Percentiles rank a stretch among this genome's conserved stretches.
These are phyloP conservation scores for Globisporangium perplexum DNA, from an alignment of 352 stramenopile genomes.

Conservation along the genomic window DNA sequence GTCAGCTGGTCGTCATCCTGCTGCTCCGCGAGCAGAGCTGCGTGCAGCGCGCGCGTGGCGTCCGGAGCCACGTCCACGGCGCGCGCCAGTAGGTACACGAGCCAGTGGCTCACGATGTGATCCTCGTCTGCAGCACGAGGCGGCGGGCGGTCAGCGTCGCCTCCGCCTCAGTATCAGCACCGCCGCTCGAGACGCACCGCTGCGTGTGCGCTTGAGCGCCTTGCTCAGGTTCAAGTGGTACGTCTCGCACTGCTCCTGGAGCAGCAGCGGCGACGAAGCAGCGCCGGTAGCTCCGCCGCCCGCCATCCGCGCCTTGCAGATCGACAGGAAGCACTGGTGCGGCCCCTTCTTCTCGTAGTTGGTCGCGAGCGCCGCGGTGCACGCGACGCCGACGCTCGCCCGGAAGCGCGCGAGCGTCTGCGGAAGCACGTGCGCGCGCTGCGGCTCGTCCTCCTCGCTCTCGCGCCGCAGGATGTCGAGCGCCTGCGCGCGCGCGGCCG, in stretches of 20 bases:
- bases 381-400: constrained; percentile 50
- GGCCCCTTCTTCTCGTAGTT: constrained; percentile 52
- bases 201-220: constrained; percentile 33
- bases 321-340: constrained; percentile 67
- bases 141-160: neutral
- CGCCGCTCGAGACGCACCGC: neutral
- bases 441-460: constrained; percentile 16
- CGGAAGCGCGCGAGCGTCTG: constrained; percentile 29
- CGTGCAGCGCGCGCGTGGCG: constrained; percentile 20
- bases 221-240: constrained; percentile 72
- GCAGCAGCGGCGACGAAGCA: constrained; percentile 1
- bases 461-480: constrained; percentile 32
- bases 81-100: constrained; percentile 64
- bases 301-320: constrained; percentile 38
- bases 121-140: constrained; percentile 42
- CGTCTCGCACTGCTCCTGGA: constrained; percentile 32
- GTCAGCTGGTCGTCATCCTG: constrained; percentile 23
- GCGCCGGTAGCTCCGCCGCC: too few relatives aligned
- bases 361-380: constrained; percentile 62
- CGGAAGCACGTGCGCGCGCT: constrained; percentile 16
- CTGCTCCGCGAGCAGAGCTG: constrained; percentile 24
- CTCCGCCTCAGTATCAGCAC: neutral
- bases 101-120: constrained; percentile 54
- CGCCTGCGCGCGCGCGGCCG: constrained; percentile 42
- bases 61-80: constrained; percentile 27